Percentiles rank a stretch among this genome's conserved stretches.
phyloP scores from a whole-genome alignment of 495 filamentous ascomycete species.

The Penicillium daleae region DNA sequence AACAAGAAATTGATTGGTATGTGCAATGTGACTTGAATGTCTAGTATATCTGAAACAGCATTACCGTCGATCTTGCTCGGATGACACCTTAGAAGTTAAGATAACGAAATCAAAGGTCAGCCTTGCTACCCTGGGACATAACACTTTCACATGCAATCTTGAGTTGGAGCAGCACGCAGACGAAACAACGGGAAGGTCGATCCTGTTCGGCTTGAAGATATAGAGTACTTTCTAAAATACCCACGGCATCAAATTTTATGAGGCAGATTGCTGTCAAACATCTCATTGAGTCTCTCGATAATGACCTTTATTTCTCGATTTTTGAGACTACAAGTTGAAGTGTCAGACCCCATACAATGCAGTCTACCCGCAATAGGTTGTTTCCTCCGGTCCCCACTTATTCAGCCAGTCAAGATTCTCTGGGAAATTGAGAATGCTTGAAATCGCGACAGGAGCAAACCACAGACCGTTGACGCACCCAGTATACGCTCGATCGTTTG shows the following conservation, averaged over 20 bases:
- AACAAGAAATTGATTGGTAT: no score
- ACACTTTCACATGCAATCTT: not conserved
- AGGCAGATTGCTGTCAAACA: conserved; percentile 28
- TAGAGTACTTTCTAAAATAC: not conserved
- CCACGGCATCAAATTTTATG: not conserved
- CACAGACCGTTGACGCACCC: not conserved
- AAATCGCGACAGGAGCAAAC: not conserved
- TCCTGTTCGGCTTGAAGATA: not conserved
- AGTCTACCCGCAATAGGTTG: conserved; percentile 8
- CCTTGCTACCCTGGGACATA: not conserved
- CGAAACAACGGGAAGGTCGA: not conserved
- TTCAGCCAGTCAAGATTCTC: not conserved
- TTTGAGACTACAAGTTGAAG: conserved; percentile 33
- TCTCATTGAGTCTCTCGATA: conserved; percentile 24
- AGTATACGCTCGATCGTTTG: not conserved
- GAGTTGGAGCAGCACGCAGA: not conserved
- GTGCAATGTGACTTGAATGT: not conserved
- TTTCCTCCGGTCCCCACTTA: not conserved
- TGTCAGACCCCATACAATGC: not conserved
- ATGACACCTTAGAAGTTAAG: not conserved
- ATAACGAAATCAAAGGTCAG: not conserved
- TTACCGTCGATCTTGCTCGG: not conserved
- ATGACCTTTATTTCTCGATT: conserved; percentile 28
- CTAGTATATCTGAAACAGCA: not conserved
- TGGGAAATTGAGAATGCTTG: not conserved